Evolutionary conservation across 2,329 filamentous ascomycete species (phyloP), one percentile per base, ranked within the genome.

Genomic region (Aspergillus puulaauensis): DNA sequence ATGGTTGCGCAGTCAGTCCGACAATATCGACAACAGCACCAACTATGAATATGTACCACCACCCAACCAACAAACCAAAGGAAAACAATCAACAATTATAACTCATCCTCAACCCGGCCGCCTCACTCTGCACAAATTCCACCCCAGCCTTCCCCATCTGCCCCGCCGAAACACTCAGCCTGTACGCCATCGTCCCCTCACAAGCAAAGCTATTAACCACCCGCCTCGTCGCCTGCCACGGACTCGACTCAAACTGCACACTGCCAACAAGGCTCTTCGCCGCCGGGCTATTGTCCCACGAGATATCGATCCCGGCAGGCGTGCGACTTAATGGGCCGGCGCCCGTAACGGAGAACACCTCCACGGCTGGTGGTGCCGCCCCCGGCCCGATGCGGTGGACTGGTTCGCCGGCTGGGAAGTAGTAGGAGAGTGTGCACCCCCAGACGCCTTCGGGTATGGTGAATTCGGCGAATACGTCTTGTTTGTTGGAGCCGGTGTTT

Each of bases 381-480:
- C 27, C 57, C 4, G 27, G 11, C 1, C 53, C 57, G 14, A 49
- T 39, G 3, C 27, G 45, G n/a, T 51, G 52, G n/a, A 59, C 39
- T 1, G 48, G 33, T 6, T 12, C 33, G 1, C 49, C 57, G 5
- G 57, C 44, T 2, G 57, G 57, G 53, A 59, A 56, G 43, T 12
- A 56, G 49, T 56, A 59, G 4, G 44, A 56, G 7, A 59, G 53
- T 9, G 53, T 53, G 35, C 57, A 59, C 1, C 57, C 57, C 57
- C 57, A 59, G 53, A 37, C 46, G 12, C 57, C 57, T 1, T 43
- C 14, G 5, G 57, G 43, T 11, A 55, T n/a, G 17, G n/a, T 59
- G 49, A 59, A 59, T 33, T 59, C 57, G 43, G 27, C 21, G n/a
- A 59, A 56, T 12, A 35, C 56, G 44, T 59, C 57, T 49, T 59